phyloP scores from a whole-genome alignment of 2,329 filamentous ascomycete species.

The Daldinia sp. region DNA sequence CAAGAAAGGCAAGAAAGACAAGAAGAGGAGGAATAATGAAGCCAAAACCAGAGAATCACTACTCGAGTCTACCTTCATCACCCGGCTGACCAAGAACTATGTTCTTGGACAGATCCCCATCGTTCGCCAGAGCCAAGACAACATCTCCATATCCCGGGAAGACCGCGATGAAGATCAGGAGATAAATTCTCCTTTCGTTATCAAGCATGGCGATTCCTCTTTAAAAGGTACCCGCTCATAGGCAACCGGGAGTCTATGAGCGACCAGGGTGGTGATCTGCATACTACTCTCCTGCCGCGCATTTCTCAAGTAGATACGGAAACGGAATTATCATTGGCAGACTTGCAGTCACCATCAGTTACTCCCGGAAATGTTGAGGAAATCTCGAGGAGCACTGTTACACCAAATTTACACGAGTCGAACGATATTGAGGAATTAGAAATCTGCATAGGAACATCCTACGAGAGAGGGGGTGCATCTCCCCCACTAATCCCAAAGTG shows the following conservation, averaged over 20 bases:
- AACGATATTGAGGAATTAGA: neutral
- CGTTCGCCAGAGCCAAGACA: conserved; percentile 1
- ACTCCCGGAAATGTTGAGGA: neutral
- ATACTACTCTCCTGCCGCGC: neutral
- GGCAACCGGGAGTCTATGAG: conserved; percentile 39
- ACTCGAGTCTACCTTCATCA: neutral
- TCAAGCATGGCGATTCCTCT: conserved; percentile 5
- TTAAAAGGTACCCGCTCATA: conserved; percentile 38
- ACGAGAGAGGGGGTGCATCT: neutral
- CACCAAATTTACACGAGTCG: neutral
- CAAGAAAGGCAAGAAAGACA: neutral
- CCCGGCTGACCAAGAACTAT: neutral
- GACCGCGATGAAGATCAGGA: neutral
- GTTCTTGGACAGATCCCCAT: neutral
- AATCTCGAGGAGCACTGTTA: neutral
- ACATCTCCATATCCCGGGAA: neutral
- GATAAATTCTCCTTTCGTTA: neutral
- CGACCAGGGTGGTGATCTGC: conserved; percentile 15
- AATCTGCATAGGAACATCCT: neutral
- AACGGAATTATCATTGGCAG: neutral
- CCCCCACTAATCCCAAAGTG: conserved; percentile 1
- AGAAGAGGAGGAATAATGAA: neutral
- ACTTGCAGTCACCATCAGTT: neutral
- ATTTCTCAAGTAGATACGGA: neutral
- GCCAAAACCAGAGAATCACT: neutral